Evolutionary conservation across 768 basidiomycete species (phyloP).

Genomic region (Agaricus blazei): DNA sequence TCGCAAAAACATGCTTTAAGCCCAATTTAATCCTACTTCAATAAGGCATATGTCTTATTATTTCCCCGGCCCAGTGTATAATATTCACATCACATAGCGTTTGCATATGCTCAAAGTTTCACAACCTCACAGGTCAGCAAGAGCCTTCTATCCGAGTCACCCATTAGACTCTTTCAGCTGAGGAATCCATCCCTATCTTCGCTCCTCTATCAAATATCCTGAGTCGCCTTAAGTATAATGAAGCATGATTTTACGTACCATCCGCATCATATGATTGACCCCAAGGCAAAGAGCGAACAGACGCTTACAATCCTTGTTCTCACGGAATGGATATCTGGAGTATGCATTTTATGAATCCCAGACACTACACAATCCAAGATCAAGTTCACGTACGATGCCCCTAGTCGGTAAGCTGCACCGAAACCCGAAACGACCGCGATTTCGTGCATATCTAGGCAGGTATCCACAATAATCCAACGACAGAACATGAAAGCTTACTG

Average conservation of each 20-base stretch:
- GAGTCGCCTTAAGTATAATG: neutral
- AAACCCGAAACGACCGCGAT: slow-evolving; percentile 34
- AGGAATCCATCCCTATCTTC: slow-evolving; percentile 1
- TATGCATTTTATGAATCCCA: neutral
- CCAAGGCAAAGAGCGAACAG: slow-evolving; percentile 24
- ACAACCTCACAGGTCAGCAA: too few relatives aligned
- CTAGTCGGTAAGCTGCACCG: slow-evolving; percentile 31
- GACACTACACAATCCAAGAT: neutral
- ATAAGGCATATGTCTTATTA: too few relatives aligned
- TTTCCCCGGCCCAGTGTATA: too few relatives aligned
- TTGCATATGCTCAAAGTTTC: too few relatives aligned
- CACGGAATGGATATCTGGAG: slow-evolving; percentile 25
- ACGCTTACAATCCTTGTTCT: slow-evolving; percentile 25
- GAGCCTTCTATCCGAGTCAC: too few relatives aligned
- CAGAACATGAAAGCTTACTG: slow-evolving; percentile 16
- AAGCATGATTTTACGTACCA: neutral
- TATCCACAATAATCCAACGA: neutral
- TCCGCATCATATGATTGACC: slow-evolving; percentile 17
- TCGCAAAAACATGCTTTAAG: too few relatives aligned
- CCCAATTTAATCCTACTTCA: too few relatives aligned
- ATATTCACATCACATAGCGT: too few relatives aligned
- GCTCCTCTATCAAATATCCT: neutral
- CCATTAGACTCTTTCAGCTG: neutral
- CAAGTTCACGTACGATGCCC: slow-evolving; percentile 23
- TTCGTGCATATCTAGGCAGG: slow-evolving; percentile 29